A percentile compares a stretch with the other conserved stretches of the same genome.
Conservation (phyloP, 352 stramenopile genomes). For the Phytophthora megakarya region DNA sequence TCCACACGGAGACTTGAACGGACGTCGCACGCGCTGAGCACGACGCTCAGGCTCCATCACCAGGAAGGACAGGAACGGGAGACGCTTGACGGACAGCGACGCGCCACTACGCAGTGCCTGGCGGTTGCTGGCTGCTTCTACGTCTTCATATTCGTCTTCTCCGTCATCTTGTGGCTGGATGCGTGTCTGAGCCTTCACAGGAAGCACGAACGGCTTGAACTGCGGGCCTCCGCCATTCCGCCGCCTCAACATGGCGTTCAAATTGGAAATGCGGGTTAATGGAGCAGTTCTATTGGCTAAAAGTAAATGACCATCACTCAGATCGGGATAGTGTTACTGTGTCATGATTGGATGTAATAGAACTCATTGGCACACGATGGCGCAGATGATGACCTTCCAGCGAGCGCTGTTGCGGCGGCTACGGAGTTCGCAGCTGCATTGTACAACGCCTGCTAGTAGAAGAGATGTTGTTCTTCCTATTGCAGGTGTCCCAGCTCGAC, state of each 20-base stretch:
- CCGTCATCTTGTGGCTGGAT: slow-evolving; percentile 2
- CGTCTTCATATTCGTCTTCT: slow-evolving; percentile 44
- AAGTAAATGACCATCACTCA: slow-evolving; percentile 30
- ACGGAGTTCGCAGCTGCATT: neutral
- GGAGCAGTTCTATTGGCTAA: slow-evolving; percentile 11
- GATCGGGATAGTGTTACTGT: neutral
- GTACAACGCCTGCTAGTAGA: neutral
- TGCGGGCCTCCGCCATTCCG: slow-evolving; percentile 34
- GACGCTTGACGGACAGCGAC: slow-evolving; percentile 69
- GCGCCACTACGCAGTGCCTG: slow-evolving; percentile 53
- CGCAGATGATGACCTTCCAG: slow-evolving; percentile 18
- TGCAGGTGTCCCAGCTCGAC: slow-evolving; percentile 11
- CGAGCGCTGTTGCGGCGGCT: slow-evolving; percentile 23
- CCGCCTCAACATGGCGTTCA: slow-evolving; percentile 47
- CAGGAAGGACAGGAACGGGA: slow-evolving; percentile 86
- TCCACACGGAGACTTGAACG: slow-evolving; percentile 83
- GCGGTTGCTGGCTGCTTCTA: slow-evolving; percentile 49
- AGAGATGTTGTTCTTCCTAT: slow-evolving; percentile 1
- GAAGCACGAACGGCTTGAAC: slow-evolving; percentile 84
- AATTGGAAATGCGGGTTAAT: slow-evolving; percentile 5
- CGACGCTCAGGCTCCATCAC: slow-evolving; percentile 62
- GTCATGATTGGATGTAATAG: slow-evolving; percentile 20
- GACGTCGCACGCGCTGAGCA: slow-evolving; percentile 58
- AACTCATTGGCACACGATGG: slow-evolving; percentile 11
- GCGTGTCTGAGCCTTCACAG: slow-evolving; percentile 45